Evolutionary conservation across 805 yeast genomes (phyloP), one percentile per base, ranked within the genome.

Genomic region (Saccharomycopsis sp.): DNA sequence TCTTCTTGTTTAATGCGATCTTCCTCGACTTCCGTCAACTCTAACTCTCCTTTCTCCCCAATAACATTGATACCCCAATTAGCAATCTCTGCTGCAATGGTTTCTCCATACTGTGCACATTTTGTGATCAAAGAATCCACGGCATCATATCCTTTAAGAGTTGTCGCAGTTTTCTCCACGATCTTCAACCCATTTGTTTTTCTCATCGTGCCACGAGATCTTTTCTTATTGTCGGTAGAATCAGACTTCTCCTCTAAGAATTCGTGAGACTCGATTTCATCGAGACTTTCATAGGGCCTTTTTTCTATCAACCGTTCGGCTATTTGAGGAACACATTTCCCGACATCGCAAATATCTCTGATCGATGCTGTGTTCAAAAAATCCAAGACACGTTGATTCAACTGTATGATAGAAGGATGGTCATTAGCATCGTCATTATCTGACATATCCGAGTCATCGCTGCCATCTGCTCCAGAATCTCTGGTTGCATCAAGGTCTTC

Each of bases 91-190:
- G 73, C 70, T 3, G 90, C 78, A 58, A 94, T 90, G 5, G 76
- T 70, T 15, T 78, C 75, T 58, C 97, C 96, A 64, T 87, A 85
- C 17, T 81, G 80, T 8, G 91, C 83, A 74, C 99, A 94, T 64
- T 84, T 81, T 60, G 83, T 83, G 62, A 94, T 89, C 64, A 94
- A 75, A n/a, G 96, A 86, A 65, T 93, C 98, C 51, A 94, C 96
- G 0, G 99, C 98, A 62, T 85, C 86, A 69, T 94, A 94, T 3
- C 98, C 98, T 66, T 84, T 82, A 62, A 94, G 76, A 15, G 90
- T 86, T 62, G 79, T 74, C 53, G 81, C 80, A 2, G 92, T 80
- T 47, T 81, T 85, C 63, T 86, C 93, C 22, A 90, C 80, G 54
- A 89, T 78, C 67, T 82, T 81, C 65, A 86, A 86, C 9, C 97